phyloP scores from a whole-genome alignment of 176 grass and related monocot genomes.

The Puccinellia tenuiflora region DNA sequence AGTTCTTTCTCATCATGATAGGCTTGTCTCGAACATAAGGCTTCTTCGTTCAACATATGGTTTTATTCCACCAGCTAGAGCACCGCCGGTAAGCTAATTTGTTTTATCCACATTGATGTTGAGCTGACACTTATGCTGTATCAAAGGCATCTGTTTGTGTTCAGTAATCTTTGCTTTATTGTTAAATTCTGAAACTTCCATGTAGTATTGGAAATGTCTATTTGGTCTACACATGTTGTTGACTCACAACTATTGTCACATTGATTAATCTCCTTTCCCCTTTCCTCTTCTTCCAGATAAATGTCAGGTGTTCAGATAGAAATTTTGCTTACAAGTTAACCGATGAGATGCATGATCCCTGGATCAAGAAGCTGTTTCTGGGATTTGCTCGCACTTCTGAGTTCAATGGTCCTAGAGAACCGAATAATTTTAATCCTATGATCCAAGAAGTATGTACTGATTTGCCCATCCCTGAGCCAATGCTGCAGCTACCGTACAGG shows the following conservation, averaged over 20 bases:
- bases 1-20: constrained; percentile 79
- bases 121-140: neutral
- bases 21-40: constrained; percentile 64
- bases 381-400: constrained; percentile 92
- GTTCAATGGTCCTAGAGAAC: constrained; percentile 87
- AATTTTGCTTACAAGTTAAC: constrained; percentile 82
- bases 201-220: neutral
- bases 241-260: neutral
- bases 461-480: constrained; percentile 43
- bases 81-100: constrained; percentile 82
- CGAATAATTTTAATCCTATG: constrained; percentile 59
- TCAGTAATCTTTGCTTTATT: constrained; percentile 10
- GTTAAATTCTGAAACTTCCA: neutral
- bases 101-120: neutral
- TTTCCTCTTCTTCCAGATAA: constrained; percentile 54
- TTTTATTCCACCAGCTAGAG: constrained; percentile 91
- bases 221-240: constrained; percentile 17
- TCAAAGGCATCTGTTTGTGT: neutral
- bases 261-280: neutral
- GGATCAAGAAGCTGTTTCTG: constrained; percentile 86
- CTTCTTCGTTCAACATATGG: constrained; percentile 86
- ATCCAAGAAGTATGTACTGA: constrained; percentile 72
- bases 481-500: constrained; percentile 80
- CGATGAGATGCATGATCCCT: constrained; percentile 90
- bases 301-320: constrained; percentile 66